Evolutionary conservation across 345 rosid genomes (phyloP).

Genomic region (Crucihimalaya himalaica): DNA sequence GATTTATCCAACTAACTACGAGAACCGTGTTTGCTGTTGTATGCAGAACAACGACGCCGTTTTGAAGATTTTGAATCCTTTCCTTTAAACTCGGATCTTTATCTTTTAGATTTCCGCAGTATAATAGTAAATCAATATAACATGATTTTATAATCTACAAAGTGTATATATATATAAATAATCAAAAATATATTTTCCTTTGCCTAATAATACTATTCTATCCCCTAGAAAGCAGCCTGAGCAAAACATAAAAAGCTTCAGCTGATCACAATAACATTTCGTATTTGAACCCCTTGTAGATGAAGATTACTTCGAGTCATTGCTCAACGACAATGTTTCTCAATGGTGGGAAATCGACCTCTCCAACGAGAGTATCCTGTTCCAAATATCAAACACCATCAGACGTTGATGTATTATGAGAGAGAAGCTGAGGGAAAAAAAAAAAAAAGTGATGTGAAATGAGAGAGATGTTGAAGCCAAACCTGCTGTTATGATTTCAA

Average conservation of each 20-base stretch:
- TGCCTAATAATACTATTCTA: slow-evolving; percentile 6
- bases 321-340: slow-evolving; percentile 18
- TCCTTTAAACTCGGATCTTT: neutral
- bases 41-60: neutral
- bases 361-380: slow-evolving; percentile 71
- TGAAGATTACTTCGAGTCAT: neutral
- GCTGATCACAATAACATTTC: neutral
- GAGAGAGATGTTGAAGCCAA: slow-evolving; percentile 19
- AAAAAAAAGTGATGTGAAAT: neutral
- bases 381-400: neutral
- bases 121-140: neutral
- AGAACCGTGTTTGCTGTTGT: slow-evolving; percentile 23
- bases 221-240: slow-evolving; percentile 3
- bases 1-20: neutral
- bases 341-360: slow-evolving; percentile 52
- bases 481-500: slow-evolving; percentile 69
- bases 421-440: neutral
- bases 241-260: neutral
- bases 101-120: neutral
- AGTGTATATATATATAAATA: too few species aligned
- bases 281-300: too few species aligned
- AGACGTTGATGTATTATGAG: too few species aligned
- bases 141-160: slow-evolving; percentile 1
- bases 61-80: neutral
- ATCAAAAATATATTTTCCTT: too few species aligned